A percentile compares a stretch with the other conserved stretches of the same genome.
Evolutionary conservation across 768 basidiomycete species (phyloP).

Genomic region (Glaciozyma martinii): DNA sequence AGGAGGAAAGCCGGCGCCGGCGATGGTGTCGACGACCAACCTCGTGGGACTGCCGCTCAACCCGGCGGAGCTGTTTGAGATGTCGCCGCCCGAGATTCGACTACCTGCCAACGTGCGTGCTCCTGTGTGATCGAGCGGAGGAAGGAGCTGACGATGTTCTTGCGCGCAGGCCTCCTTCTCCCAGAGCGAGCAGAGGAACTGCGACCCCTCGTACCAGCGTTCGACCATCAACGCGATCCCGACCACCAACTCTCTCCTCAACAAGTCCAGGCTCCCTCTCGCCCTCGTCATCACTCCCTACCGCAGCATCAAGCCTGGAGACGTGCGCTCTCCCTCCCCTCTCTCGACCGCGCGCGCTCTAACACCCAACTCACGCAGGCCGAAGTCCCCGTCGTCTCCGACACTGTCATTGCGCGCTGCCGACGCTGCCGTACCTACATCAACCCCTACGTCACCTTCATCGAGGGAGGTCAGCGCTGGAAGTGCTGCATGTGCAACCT

Average conservation of each 20-base stretch:
- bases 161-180: constrained; percentile 56
- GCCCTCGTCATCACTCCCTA: constrained; percentile 85
- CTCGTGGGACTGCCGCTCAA: constrained; percentile 87
- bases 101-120: constrained; percentile 61
- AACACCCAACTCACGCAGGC: constrained; percentile 45
- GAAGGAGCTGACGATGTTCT: background rate
- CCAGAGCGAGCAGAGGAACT: constrained; percentile 66
- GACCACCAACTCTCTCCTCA: constrained; percentile 72
- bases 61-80: constrained; percentile 61
- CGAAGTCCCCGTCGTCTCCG: constrained; percentile 77
- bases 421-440: constrained; percentile 93
- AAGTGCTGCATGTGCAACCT: constrained; percentile 98
- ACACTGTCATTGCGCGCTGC: constrained; percentile 92
- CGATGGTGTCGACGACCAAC: constrained; percentile 48
- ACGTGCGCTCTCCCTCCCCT: constrained; percentile 41
- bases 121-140: background rate
- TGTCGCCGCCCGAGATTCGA: constrained; percentile 78
- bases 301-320: constrained; percentile 61
- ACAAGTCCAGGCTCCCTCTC: constrained; percentile 70
- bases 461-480: constrained; percentile 98
- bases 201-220: constrained; percentile 84
- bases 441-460: constrained; percentile 94
- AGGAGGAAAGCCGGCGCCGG: constrained; percentile 39
- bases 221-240: constrained; percentile 87
- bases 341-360: background rate